phyloP scores from a whole-genome alignment of 805 yeast species.

The Lipomyces chichibuensis region DNA sequence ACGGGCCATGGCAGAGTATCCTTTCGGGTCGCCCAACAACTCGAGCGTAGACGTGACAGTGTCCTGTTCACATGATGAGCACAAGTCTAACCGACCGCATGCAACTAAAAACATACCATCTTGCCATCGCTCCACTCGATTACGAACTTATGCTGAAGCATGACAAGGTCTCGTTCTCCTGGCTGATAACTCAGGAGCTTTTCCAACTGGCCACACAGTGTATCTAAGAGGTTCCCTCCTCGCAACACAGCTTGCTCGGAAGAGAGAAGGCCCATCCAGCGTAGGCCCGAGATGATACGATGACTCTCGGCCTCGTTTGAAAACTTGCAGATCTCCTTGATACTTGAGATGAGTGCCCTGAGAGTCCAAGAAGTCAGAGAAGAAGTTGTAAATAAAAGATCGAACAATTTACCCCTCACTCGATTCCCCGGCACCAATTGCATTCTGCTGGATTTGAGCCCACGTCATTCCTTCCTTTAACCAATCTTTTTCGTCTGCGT shows the following conservation, averaged over 20 bases:
- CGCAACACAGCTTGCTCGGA: constrained; percentile 76
- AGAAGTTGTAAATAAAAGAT: constrained; percentile 73
- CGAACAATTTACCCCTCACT: constrained; percentile 72
- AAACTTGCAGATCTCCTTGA: constrained; percentile 6
- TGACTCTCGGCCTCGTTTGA: constrained; percentile 72
- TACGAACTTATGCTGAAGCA: constrained; percentile 95
- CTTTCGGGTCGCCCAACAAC: constrained; percentile 85
- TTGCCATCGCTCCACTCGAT: constrained; percentile 93
- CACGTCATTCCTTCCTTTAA: constrained; percentile 66
- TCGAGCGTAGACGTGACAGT: constrained; percentile 93
- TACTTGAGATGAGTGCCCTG: constrained; percentile 12
- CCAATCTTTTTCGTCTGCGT: constrained; percentile 67
- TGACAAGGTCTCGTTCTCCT: constrained; percentile 92
- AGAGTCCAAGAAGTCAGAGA: constrained; percentile 54
- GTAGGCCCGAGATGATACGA: constrained; percentile 83
- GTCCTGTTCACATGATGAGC: constrained; percentile 52
- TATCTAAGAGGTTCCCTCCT: constrained; percentile 84
- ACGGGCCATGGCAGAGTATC: constrained; percentile 97
- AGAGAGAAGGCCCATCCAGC: constrained; percentile 91
- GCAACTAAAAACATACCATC: constrained; percentile 34
- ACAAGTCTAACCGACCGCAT: neutral
- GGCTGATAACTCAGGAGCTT: constrained; percentile 91
- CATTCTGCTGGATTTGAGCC: constrained; percentile 80
- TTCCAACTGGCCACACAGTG: constrained; percentile 94
- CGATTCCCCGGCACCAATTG: constrained; percentile 71